Percentiles rank a stretch among this genome's conserved stretches.
These are phyloP conservation scores for Trichoderma brevicompactum DNA, from an alignment of 2,329 filamentous ascomycete genomes.

Conservation along the genomic window DNA sequence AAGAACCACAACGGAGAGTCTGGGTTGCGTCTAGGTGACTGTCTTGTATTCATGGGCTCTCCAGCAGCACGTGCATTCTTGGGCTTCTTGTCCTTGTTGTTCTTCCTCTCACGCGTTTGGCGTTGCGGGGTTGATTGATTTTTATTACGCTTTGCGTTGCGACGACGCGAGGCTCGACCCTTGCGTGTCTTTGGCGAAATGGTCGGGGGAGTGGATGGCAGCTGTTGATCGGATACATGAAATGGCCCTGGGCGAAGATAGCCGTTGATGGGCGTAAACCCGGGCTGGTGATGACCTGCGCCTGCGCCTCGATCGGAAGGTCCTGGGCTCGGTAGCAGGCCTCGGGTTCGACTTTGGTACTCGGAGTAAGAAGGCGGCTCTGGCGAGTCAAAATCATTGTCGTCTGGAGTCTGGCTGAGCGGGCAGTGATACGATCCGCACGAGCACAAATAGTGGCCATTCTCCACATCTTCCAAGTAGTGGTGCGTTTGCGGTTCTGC, in stretches of 20 bases:
- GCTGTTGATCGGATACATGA: not conserved
- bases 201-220: not conserved
- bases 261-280: not conserved
- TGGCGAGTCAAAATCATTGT: too few species aligned
- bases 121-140: not conserved
- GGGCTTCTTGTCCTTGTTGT: not conserved
- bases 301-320: not conserved
- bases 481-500: too few species aligned
- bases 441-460: too few species aligned
- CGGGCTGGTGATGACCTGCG: not conserved
- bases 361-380: not conserved
- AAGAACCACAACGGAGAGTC: not conserved
- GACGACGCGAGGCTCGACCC: not conserved
- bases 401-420: too few species aligned
- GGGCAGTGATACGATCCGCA: too few species aligned
- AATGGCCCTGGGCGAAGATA: not conserved
- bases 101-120: not conserved
- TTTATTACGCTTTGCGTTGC: not conserved
- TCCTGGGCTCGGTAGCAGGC: not conserved
- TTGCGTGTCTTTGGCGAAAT: not conserved
- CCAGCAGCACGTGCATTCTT: not conserved
- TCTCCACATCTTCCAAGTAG: too few species aligned
- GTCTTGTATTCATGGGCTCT: not conserved
- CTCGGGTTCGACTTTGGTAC: not conserved
- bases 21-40: not conserved